Percentiles rank a stretch among this genome's conserved stretches.
These are phyloP conservation scores for Saitoella complicata DNA, from an alignment of 805 yeast genomes.

Conservation along the genomic window DNA sequence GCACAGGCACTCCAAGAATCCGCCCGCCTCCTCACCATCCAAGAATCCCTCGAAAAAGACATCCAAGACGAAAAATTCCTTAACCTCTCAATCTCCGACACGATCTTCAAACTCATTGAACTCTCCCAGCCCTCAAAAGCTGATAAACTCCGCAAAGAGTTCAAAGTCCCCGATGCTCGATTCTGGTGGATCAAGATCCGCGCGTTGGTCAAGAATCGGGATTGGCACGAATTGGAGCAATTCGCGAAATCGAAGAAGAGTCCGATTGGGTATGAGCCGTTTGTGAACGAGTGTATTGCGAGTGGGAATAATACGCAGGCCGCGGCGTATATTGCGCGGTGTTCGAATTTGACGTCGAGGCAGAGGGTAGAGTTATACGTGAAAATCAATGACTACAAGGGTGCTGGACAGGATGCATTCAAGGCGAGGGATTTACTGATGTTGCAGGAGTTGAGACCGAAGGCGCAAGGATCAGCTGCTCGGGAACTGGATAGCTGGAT, in stretches of 20 bases:
- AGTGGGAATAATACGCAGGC: slow-evolving; percentile 46
- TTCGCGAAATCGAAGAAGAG: slow-evolving; percentile 39
- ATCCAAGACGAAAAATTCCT: slow-evolving; percentile 23
- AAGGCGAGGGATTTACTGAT: slow-evolving; percentile 15
- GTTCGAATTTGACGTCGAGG: slow-evolving; percentile 29
- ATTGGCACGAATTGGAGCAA: slow-evolving; percentile 40
- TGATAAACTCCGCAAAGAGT: slow-evolving; percentile 31
- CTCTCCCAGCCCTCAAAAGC: slow-evolving; percentile 37
- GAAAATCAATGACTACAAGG: slow-evolving; percentile 30
- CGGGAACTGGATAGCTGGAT: too few relatives aligned
- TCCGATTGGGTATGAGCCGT: slow-evolving; percentile 55
- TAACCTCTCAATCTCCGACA: slow-evolving; percentile 31
- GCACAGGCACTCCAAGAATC: too few relatives aligned
- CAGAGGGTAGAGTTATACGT: slow-evolving; percentile 36
- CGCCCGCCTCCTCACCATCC: too few relatives aligned
- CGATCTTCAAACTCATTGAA: slow-evolving; percentile 30
- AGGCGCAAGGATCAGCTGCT: slow-evolving; percentile 6
- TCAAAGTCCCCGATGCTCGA: slow-evolving; percentile 42
- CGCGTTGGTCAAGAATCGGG: slow-evolving; percentile 29
- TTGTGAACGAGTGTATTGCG: slow-evolving; percentile 37
- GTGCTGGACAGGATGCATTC: slow-evolving; percentile 20
- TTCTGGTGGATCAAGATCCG: slow-evolving; percentile 39
- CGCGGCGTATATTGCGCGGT: slow-evolving; percentile 38
- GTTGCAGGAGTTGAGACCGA: slow-evolving; percentile 11
- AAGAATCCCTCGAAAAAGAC: slow-evolving; percentile 27